Evolutionary conservation across 106 monocot genomes (phyloP).

Genomic region (Acanthochlamys bracteata): DNA sequence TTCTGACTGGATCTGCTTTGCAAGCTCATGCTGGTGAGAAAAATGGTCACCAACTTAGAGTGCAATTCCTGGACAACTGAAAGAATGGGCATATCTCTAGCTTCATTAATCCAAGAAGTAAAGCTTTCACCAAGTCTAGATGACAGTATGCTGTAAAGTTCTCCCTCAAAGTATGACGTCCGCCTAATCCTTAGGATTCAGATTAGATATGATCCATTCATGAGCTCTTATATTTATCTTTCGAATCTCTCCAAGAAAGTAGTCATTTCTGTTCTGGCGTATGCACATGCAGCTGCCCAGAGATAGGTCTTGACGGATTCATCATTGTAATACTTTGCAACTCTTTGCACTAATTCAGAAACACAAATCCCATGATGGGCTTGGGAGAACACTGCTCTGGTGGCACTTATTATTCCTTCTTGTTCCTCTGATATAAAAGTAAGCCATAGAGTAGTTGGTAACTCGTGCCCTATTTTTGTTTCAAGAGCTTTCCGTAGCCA

Average conservation of each 20-base stretch:
- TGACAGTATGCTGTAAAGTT: neutral
- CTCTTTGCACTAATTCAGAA: neutral
- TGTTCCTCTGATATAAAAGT: constrained; percentile 4
- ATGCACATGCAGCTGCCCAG: constrained; percentile 3
- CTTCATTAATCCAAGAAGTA: constrained; percentile 3
- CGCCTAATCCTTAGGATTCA: constrained; percentile 1
- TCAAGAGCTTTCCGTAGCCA: constrained; percentile 1
- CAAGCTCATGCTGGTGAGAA: constrained; percentile 1
- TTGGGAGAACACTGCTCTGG: neutral
- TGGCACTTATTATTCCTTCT: neutral
- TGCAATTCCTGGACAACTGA: neutral
- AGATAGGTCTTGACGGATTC: neutral
- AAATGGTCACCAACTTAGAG: neutral
- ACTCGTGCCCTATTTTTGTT: neutral
- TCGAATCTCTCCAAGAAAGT: neutral
- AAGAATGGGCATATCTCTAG: constrained; percentile 6
- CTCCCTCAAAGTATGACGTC: constrained; percentile 1
- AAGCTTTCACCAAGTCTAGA: neutral
- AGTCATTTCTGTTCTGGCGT: constrained; percentile 1
- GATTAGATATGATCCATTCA: constrained; percentile 2
- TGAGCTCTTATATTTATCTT: constrained; percentile 3
- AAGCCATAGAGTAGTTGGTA: neutral
- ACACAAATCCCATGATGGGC: constrained; percentile 1
- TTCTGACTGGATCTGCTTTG: neutral
- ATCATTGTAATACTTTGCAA: constrained; percentile 6